Base-by-base conservation (phyloP, 169 alveolate species). In the Plasmodium inui region DNA sequence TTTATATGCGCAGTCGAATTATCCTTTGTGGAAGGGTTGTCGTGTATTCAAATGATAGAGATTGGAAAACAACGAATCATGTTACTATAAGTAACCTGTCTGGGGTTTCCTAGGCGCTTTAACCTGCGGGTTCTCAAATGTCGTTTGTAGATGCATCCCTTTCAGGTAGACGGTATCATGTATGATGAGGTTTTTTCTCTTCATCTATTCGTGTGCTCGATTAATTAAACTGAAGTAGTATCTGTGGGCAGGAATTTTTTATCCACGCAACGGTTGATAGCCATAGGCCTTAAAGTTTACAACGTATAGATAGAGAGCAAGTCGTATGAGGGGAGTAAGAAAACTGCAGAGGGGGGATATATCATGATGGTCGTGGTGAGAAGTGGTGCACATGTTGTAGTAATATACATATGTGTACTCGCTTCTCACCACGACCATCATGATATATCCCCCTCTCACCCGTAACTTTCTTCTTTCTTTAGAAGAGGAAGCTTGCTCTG, bases 401-500 rank as follows among this genome's bases (percentile, higher is more conserved):
- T 61, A 97, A 19, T 19, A 61, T 61, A 57, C 30, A 61, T 61
- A 7, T 61, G 19, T 61, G 74, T 19, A 55, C 26, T 95, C 98
- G 95, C 96, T 97, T 89, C 96, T 96, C 96, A 97, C 97, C 97
- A 97, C 96, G 10, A 97, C 96, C 98, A 2, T 97, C 97, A 97
- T 96, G 95, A 96, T 57, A 57, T 61, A 3, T 19, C 92, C 95
- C 94, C 98, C 22, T 91, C 95, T 92, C 98, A 94, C 96, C 98
- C 97, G 98, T 96, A 97, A 96, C 98, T 97, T 96, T 97, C 97
- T 61, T 19, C 97, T 97, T n/a, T n/a, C n/a, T 57, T 41, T 41
- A 41, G 0, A 98, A 98, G 94, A 94, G 93, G 96, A 96, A 97
- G 96, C 95, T 98, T 98, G 98, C 98, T 97, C 98, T 97, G 98